phyloP scores from a whole-genome alignment of 2,329 filamentous ascomycete genomes.

The Mariannaea elegans region DNA sequence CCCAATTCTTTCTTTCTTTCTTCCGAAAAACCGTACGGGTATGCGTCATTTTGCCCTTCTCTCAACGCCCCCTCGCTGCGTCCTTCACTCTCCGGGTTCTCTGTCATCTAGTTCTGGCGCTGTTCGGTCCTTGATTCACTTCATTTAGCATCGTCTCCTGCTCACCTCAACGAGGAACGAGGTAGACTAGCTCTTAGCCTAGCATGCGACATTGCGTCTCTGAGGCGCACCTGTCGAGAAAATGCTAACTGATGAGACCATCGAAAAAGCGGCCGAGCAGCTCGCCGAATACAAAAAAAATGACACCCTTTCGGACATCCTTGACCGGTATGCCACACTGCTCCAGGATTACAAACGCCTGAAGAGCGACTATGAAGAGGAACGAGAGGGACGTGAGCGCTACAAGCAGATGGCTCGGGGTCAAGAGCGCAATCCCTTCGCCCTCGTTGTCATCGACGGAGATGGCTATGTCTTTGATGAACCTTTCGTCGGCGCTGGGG shows the following conservation, averaged over 20 bases:
- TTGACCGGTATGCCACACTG: slow-evolving; percentile 48
- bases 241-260: background rate
- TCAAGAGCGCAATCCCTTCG: slow-evolving; percentile 64
- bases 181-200: background rate
- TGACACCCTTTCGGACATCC: slow-evolving; percentile 40
- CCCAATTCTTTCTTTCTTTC: background rate
- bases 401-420: slow-evolving; percentile 62
- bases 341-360: slow-evolving; percentile 64
- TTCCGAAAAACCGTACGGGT: background rate
- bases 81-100: background rate
- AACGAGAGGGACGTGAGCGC: slow-evolving; percentile 60
- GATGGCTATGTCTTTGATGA: slow-evolving; percentile 66
- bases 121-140: background rate
- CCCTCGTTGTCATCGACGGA: slow-evolving; percentile 68
- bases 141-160: too few species aligned
- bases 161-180: background rate
- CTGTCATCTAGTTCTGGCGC: too few species aligned
- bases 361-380: slow-evolving; percentile 66
- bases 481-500: slow-evolving; percentile 54
- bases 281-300: slow-evolving; percentile 44
- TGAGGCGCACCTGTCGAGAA: background rate
- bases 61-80: background rate
- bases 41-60: background rate
- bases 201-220: background rate
- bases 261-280: slow-evolving; percentile 32